Percentiles rank a stretch among this genome's conserved stretches.
These are phyloP conservation scores for Tilletia indica DNA, from an alignment of 1,284 basidiomycete species.

Conservation along the genomic window DNA sequence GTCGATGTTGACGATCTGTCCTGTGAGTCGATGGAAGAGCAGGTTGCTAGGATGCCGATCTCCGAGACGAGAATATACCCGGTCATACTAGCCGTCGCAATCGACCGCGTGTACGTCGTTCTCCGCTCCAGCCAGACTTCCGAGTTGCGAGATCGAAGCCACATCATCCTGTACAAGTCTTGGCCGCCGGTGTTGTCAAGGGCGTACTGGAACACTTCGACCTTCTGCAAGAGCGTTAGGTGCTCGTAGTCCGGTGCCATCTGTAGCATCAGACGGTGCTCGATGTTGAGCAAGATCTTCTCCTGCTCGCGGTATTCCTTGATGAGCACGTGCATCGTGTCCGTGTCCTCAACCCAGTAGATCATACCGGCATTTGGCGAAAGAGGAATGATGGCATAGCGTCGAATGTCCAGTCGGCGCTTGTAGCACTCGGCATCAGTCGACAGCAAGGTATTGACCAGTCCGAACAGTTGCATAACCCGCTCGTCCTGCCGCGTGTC, in stretches of 20 bases:
- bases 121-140: conserved; percentile 97
- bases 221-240: conserved; percentile 90
- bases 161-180: conserved; percentile 95
- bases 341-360: conserved; percentile 94
- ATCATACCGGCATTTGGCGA: conserved; percentile 93
- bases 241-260: conserved; percentile 99
- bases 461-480: conserved; percentile 97
- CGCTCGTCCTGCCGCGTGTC: conserved; percentile 98
- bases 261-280: conserved; percentile 95
- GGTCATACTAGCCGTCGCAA: conserved; percentile 63
- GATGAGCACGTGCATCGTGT: conserved; percentile 97
- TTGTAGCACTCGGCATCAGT: conserved; percentile 95
- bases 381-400: conserved; percentile 88
- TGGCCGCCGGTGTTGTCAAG: conserved; percentile 98
- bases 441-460: conserved; percentile 90
- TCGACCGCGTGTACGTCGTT: conserved; percentile 91
- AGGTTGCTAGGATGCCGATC: conserved; percentile 97
- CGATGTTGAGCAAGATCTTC: conserved; percentile 96
- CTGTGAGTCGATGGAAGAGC: conserved; percentile 84
- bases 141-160: conserved; percentile 91
- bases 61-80: conserved; percentile 88
- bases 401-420: conserved; percentile 88
- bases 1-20: conserved; percentile 95
- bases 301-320: conserved; percentile 62
- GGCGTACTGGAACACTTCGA: conserved; percentile 99